Evolutionary conservation across 768 basidiomycete species (phyloP).

Genomic region (Panellus pusillus): DNA sequence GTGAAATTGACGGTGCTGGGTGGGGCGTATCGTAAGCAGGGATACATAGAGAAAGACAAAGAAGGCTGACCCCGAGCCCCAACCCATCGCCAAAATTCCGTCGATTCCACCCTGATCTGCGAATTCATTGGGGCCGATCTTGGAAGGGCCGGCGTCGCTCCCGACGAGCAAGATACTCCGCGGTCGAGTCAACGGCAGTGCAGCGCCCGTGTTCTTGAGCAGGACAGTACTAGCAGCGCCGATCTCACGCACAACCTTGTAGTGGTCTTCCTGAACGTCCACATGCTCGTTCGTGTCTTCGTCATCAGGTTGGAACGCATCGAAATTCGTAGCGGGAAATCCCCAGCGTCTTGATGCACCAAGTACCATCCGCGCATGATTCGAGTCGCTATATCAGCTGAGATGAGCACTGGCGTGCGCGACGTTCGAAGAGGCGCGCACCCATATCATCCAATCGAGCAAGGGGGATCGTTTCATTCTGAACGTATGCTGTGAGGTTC

Average conservation of each 20-base stretch:
- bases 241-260: slow-evolving; percentile 65
- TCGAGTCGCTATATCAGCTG: slow-evolving; percentile 56
- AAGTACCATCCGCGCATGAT: slow-evolving; percentile 74
- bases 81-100: slow-evolving; percentile 86
- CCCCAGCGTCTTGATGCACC: slow-evolving; percentile 59
- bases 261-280: slow-evolving; percentile 72
- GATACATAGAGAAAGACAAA: not conserved
- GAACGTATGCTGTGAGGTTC: slow-evolving; percentile 66
- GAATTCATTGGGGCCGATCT: slow-evolving; percentile 70
- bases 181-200: slow-evolving; percentile 60
- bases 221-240: slow-evolving; percentile 74
- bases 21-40: not conserved
- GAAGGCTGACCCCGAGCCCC: slow-evolving; percentile 70
- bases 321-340: slow-evolving; percentile 69
- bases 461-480: slow-evolving; percentile 69
- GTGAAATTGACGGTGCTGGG: slow-evolving; percentile 67
- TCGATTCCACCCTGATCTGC: slow-evolving; percentile 59
- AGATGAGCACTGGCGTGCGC: not conserved
- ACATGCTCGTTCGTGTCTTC: slow-evolving; percentile 57
- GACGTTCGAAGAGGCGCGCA: slow-evolving; percentile 15
- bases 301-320: slow-evolving; percentile 56
- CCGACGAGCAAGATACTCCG: slow-evolving; percentile 63
- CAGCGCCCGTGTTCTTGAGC: slow-evolving; percentile 65
- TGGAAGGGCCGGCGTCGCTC: slow-evolving; percentile 63
- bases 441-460: slow-evolving; percentile 77